phyloP scores from a whole-genome alignment of 1,139 yeast genomes.

The Geotrichum cucujoidarum region DNA sequence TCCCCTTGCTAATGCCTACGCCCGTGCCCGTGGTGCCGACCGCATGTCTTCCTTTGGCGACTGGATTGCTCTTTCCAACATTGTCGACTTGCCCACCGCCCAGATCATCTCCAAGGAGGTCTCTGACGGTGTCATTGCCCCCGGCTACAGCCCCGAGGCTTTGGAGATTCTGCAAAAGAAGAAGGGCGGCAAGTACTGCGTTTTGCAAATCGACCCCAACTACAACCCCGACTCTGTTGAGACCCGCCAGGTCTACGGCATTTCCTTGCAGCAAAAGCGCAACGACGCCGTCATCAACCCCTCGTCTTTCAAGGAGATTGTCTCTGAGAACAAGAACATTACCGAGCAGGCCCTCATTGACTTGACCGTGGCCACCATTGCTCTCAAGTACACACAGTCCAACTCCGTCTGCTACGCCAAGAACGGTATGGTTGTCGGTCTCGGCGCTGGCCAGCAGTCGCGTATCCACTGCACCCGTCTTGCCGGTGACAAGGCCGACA shows the following conservation, averaged over 20 bases:
- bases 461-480: slow-evolving; percentile 98
- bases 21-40: slow-evolving; percentile 99
- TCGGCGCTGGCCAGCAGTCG: slow-evolving; percentile 99
- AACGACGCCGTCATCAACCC: slow-evolving; percentile 94
- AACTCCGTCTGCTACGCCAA: slow-evolving; percentile 97
- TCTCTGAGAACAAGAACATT: slow-evolving; percentile 76
- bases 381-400: slow-evolving; percentile 94
- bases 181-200: slow-evolving; percentile 96
- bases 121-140: slow-evolving; percentile 97
- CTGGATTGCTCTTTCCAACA: slow-evolving; percentile 93
- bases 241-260: slow-evolving; percentile 94
- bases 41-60: slow-evolving; percentile 99
- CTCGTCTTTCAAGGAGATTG: slow-evolving; percentile 83
- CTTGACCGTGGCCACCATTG: slow-evolving; percentile 93
- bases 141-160: slow-evolving; percentile 92
- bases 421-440: slow-evolving; percentile 97
- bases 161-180: slow-evolving; percentile 80
- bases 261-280: slow-evolving; percentile 91
- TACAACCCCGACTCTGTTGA: slow-evolving; percentile 76
- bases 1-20: slow-evolving; percentile 95
- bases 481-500: slow-evolving; percentile 98
- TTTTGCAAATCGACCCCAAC: slow-evolving; percentile 92
- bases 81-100: slow-evolving; percentile 94
- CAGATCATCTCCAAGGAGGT: slow-evolving; percentile 96
- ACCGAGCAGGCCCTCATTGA: slow-evolving; percentile 91